A percentile compares a stretch with the other conserved stretches of the same genome.
Evolutionary conservation across 768 basidiomycete species (phyloP).

Genomic region (Panaeolus cyanescens): DNA sequence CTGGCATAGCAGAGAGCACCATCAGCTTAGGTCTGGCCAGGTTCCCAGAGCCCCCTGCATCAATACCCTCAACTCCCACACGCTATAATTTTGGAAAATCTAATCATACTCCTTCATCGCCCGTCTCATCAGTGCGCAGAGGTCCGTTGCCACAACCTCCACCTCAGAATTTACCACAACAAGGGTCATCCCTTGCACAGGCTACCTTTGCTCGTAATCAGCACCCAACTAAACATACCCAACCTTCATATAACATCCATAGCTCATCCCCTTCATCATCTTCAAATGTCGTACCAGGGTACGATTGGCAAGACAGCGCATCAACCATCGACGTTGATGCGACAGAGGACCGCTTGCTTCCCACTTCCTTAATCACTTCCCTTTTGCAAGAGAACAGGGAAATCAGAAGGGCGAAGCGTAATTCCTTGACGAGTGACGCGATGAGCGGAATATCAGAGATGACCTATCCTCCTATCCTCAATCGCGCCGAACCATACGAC

Average conservation of each 20-base stretch:
- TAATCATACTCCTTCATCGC: slow-evolving; percentile 26
- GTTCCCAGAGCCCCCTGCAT: slow-evolving; percentile 56
- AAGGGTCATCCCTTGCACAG: slow-evolving; percentile 11
- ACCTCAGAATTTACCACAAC: slow-evolving; percentile 11
- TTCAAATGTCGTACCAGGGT: slow-evolving; percentile 34
- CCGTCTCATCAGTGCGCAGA: slow-evolving; percentile 17
- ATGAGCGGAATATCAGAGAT: slow-evolving; percentile 54
- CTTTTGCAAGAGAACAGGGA: slow-evolving; percentile 48
- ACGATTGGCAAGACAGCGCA: slow-evolving; percentile 65
- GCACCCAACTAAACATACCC: background rate
- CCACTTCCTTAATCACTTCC: slow-evolving; percentile 63
- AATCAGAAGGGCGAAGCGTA: slow-evolving; percentile 25
- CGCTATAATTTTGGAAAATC: slow-evolving; percentile 27
- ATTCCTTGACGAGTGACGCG: slow-evolving; percentile 40
- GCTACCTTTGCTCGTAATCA: slow-evolving; percentile 6
- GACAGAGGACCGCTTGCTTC: slow-evolving; percentile 57
- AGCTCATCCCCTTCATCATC: slow-evolving; percentile 15
- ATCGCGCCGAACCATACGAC: slow-evolving; percentile 15
- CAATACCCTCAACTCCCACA: slow-evolving; percentile 44
- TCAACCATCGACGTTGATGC: slow-evolving; percentile 58
- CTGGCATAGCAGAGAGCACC: slow-evolving; percentile 58
- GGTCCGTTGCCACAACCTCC: slow-evolving; percentile 9
- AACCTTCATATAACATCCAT: background rate
- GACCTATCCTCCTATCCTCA: slow-evolving; percentile 49
- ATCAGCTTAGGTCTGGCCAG: slow-evolving; percentile 53